Evolutionary conservation across 345 rosid genomes (phyloP).

Genomic region (Dipteronia dyeriana): DNA sequence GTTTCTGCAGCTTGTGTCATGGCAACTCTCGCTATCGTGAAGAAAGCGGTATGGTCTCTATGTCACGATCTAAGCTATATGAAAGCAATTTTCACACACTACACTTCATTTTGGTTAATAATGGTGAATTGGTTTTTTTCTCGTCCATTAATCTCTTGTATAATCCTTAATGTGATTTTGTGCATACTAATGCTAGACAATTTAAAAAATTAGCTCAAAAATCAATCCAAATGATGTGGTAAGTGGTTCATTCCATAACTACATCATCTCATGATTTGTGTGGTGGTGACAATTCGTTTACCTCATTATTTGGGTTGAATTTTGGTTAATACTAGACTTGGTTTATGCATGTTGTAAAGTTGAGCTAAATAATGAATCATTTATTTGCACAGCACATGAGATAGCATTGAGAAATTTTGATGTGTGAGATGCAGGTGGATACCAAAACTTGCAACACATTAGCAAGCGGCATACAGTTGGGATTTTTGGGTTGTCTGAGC

Average conservation of each 20-base stretch:
- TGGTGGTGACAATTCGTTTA: no score
- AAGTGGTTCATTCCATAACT: no score
- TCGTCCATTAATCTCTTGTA: background rate
- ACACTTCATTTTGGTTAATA: background rate
- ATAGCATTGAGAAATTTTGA: background rate
- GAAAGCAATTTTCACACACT: background rate
- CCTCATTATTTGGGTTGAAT: no score
- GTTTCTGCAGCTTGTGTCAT: conserved; percentile 73
- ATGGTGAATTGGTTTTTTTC: background rate
- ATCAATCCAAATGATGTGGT: no score
- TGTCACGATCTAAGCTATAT: background rate
- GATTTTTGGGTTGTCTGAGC: conserved; percentile 81
- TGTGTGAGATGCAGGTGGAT: conserved; percentile 47
- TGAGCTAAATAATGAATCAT: background rate
- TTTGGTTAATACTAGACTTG: no score
- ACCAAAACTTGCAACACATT: conserved; percentile 49
- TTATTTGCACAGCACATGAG: background rate
- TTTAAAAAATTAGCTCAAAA: no score
- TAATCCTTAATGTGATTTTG: background rate
- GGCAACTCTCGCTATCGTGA: conserved; percentile 69
- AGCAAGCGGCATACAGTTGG: conserved; percentile 64
- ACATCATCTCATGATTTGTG: no score
- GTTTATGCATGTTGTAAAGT: background rate
- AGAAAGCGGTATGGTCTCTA: conserved; percentile 54
- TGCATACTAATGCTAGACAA: background rate